A percentile compares a stretch with the other conserved stretches of the same genome.
phyloP scores from a whole-genome alignment of 208 protist species.

The Wallacemonas rigidus region DNA sequence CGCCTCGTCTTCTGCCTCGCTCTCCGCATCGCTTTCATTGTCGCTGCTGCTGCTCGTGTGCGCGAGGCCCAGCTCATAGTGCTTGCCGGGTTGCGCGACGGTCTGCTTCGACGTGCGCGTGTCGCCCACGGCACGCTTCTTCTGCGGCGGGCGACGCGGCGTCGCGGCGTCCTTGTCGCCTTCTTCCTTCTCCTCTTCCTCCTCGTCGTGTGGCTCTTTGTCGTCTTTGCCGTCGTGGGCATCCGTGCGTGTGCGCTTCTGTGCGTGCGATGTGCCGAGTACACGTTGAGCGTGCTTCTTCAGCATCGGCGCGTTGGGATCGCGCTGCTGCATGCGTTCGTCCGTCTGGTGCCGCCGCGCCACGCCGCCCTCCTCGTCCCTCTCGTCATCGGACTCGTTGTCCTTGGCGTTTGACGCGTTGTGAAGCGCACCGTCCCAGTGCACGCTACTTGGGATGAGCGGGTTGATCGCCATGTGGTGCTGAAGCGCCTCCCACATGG shows the following conservation, averaged over 20 bases:
- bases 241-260: not conserved
- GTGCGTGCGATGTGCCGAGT: not conserved
- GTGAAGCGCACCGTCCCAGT: slow-evolving; percentile 22
- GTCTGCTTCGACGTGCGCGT: slow-evolving; percentile 1
- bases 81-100: not conserved
- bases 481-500: slow-evolving; percentile 79
- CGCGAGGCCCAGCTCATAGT: slow-evolving; percentile 1
- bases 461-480: slow-evolving; percentile 34
- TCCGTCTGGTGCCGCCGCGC: slow-evolving; percentile 3
- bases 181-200: not conserved
- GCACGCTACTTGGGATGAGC: slow-evolving; percentile 16
- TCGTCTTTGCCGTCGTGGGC: not conserved
- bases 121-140: slow-evolving; percentile 12
- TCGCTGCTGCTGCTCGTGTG: slow-evolving; percentile 6
- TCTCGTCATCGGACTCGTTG: not conserved
- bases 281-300: slow-evolving; percentile 13
- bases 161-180: slow-evolving; percentile 7
- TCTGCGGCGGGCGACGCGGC: not conserved
- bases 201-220: not conserved
- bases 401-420: not conserved
- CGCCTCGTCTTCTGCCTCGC: not conserved
- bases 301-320: slow-evolving; percentile 13
- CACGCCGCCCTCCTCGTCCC: slow-evolving; percentile 18
- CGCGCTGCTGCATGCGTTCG: not conserved
- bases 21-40: slow-evolving; percentile 17